Evolutionary conservation across 148 eudicot genomes (phyloP), one percentile per base, ranked within the genome.

Genomic region (Suaeda aralocaspica): DNA sequence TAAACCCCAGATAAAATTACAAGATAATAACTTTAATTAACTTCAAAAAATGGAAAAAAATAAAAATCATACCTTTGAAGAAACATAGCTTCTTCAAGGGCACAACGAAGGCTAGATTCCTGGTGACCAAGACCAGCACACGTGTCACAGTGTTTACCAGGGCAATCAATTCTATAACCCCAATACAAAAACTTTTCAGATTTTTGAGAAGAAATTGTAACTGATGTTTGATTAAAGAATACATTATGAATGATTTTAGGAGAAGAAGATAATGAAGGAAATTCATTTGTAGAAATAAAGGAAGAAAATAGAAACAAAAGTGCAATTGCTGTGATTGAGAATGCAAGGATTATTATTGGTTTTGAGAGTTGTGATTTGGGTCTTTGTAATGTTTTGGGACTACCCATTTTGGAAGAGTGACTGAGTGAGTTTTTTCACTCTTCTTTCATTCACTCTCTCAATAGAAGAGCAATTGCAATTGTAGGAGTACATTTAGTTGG

Each of bases 111-210:
- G 80, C 98, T 94, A 41, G 97, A 91, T 74, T 94, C 98, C 64
- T 94, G 98, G 68, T 94, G 98, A 26, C 98, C 98, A 66, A 94
- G 72, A 42, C 98, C 98, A 67, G 76, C 97, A 64, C 98, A 94
- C 30, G 91, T 72, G 2, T 85, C 79, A 59, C 98, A 94, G 62
- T 91, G 89, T 72, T 94, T 91, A 11, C 98, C 98, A 12, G 97
- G 98, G 63, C 98, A 94, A 71, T 94, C 98, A 71, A 94, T 82
- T 66, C 79, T 70, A 46, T 75, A 63, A 28, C 98, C 98, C 98
- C 98, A 94, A 52, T 91, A 94, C 70, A 91, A 60, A 69, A 69
- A 94, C 78, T 81, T 91, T 0, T 91, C 85, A 6, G 29, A 28
- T n/a, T 64, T 16, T 25, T 18, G 39, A 45, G 5, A n/a, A 72